A percentile compares a stretch with the other conserved stretches of the same genome.
Evolutionary conservation across 768 basidiomycete genomes (phyloP).

Genomic region (Leccinum fibrillosum): DNA sequence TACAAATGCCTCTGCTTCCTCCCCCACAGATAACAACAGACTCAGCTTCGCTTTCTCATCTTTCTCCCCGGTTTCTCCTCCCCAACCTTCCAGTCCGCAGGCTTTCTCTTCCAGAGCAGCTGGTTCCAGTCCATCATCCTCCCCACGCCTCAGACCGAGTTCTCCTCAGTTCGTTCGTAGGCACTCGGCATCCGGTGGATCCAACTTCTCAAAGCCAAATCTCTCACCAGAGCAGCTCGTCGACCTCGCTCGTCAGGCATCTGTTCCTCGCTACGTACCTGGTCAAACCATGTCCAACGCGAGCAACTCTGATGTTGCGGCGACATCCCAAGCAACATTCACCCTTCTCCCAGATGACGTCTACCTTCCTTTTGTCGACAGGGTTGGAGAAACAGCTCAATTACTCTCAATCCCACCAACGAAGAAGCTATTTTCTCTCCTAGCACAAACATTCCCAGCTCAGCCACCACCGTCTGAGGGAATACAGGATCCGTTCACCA

Average conservation of each 20-base stretch:
- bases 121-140: slow-evolving; percentile 33
- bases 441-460: slow-evolving; percentile 65
- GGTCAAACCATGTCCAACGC: slow-evolving; percentile 1
- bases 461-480: slow-evolving; percentile 21
- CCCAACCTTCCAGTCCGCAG: slow-evolving; percentile 27
- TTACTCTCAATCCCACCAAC: slow-evolving; percentile 67
- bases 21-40: slow-evolving; percentile 30
- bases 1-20: slow-evolving; percentile 28
- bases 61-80: slow-evolving; percentile 39
- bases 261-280: slow-evolving; percentile 35
- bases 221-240: slow-evolving; percentile 73
- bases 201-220: slow-evolving; percentile 42
- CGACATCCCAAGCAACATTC: slow-evolving; percentile 51
- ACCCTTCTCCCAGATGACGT: slow-evolving; percentile 74
- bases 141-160: slow-evolving; percentile 47
- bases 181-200: slow-evolving; percentile 31
- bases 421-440: slow-evolving; percentile 66
- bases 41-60: slow-evolving; percentile 67
- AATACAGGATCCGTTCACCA: slow-evolving; percentile 34
- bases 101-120: slow-evolving; percentile 31
- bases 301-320: neutral
- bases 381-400: slow-evolving; percentile 68
- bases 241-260: slow-evolving; percentile 65
- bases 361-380: slow-evolving; percentile 83
- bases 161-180: slow-evolving; percentile 39